Conservation (phyloP, 257 asterid species). For the Solanum chiquidenum region DNA sequence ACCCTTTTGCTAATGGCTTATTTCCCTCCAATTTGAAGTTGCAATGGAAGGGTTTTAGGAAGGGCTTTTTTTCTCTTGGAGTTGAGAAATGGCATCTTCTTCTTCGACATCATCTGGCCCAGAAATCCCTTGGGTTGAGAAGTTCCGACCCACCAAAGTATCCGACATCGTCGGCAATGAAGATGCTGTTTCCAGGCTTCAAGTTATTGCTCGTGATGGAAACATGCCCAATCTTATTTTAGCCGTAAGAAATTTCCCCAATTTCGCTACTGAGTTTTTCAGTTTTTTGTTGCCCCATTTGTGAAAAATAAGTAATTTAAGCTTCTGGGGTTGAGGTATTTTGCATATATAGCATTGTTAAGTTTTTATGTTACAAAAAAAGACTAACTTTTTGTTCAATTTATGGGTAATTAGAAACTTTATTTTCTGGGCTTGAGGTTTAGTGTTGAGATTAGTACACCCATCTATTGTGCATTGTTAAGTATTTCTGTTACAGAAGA, state of each 20-base stretch:
- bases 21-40: constrained; percentile 6
- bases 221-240: constrained; percentile 92
- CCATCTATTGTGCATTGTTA: neutral
- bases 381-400: neutral
- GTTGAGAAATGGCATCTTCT: constrained; percentile 50
- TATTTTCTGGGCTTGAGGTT: neutral
- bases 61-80: neutral
- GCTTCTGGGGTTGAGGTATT: neutral
- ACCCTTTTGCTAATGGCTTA: neutral
- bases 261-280: neutral
- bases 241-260: constrained; percentile 32
- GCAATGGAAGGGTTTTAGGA: neutral
- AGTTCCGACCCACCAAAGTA: constrained; percentile 71
- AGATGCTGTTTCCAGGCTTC: constrained; percentile 88
- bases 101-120: constrained; percentile 41
- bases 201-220: constrained; percentile 86
- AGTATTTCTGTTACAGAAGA: neutral
- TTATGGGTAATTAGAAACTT: neutral
- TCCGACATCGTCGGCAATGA: constrained; percentile 88
- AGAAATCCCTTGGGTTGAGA: constrained; percentile 95
- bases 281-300: neutral
- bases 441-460: neutral
- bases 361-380: neutral
- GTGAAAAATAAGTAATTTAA: neutral
- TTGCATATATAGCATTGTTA: neutral